Percentiles rank a stretch among this genome's conserved stretches.
These are phyloP conservation scores for Hippophae gyantsensis DNA, from an alignment of 306 rosid genomes.

Conservation along the genomic window DNA sequence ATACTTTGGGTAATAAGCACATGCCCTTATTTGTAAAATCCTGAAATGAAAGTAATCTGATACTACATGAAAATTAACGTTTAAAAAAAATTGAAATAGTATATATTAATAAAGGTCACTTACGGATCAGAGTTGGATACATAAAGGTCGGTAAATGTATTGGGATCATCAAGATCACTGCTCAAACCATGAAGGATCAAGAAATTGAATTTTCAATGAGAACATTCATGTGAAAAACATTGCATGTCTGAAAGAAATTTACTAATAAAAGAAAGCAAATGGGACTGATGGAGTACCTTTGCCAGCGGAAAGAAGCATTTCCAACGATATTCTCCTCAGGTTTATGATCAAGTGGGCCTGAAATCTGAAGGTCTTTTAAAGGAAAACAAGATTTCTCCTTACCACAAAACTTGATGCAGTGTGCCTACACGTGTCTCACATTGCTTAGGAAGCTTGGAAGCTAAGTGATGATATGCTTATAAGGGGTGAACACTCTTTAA, in stretches of 20 bases:
- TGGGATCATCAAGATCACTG: constrained; percentile 85
- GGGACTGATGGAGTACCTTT: constrained; percentile 40
- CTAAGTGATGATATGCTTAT: too few relatives aligned
- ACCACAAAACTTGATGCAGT: neutral
- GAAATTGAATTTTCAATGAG: neutral
- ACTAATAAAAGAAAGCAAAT: neutral
- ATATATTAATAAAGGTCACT: constrained; percentile 15
- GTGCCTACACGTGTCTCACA: too few relatives aligned
- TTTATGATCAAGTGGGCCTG: constrained; percentile 79
- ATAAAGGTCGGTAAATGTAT: constrained; percentile 76
- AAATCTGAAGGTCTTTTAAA: constrained; percentile 45
- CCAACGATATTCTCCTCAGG: constrained; percentile 51
- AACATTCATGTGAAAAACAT: neutral
- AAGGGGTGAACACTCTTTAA: too few relatives aligned
- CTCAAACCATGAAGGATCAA: constrained; percentile 8
- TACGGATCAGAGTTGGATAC: constrained; percentile 77
- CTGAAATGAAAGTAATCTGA: constrained; percentile 27
- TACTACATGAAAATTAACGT: neutral
- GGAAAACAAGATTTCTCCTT: constrained; percentile 9
- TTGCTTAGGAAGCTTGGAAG: too few relatives aligned
- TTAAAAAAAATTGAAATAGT: neutral
- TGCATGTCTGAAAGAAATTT: neutral
- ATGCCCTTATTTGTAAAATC: constrained; percentile 69
- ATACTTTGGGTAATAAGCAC: constrained; percentile 65
- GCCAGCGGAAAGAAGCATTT: constrained; percentile 91